Evolutionary conservation across 495 filamentous ascomycete genomes (phyloP), one percentile per base, ranked within the genome.

Genomic region (Pyrenula aspistea): DNA sequence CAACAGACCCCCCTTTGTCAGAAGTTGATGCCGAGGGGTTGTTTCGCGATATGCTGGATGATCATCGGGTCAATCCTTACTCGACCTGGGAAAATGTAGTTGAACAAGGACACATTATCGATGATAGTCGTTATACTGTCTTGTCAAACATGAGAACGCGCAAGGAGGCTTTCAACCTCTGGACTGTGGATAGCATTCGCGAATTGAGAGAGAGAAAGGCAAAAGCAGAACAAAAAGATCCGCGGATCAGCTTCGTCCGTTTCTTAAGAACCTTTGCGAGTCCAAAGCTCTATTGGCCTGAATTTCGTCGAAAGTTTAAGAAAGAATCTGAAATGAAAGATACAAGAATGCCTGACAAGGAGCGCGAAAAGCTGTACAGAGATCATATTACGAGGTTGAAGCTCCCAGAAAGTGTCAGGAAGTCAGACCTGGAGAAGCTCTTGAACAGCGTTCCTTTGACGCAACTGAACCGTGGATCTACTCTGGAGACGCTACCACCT

Each of bases 231-330:
- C 92, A 90, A 72, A 80, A 83, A 55, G 90, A 98, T 61, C 94
- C 93, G 8, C 76, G 80, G 22, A 88, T 96, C 57, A 82, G 86
- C 23, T 98, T 91, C 67, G 70, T 96, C 58, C 81, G 79, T 0
- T 90, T 98, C 60, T 73, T 98, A 21, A 82, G 91, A 56, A 82
- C 85, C 58, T 74, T 86, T 56, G 90, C 89, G 0, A 92, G 84
- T 0, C 85, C 87, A 1, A 96, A 96, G 70, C 73, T 97, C 11
- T 98, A 94, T 69, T 98, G 93, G 93, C 83, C 88, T 0, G 93
- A 98, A 65, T 98, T 98, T 67, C 88, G 88, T 60, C 78, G 92
- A 25, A 97, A 96, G 63, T 93, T 84, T 62, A 85, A 84, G 58
- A 90, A 86, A 58, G 89, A 92, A 56, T 65, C 78, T 0, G 82